Base-by-base conservation (phyloP, 2,329 filamentous ascomycete species). In the Talaromyces sp. region DNA sequence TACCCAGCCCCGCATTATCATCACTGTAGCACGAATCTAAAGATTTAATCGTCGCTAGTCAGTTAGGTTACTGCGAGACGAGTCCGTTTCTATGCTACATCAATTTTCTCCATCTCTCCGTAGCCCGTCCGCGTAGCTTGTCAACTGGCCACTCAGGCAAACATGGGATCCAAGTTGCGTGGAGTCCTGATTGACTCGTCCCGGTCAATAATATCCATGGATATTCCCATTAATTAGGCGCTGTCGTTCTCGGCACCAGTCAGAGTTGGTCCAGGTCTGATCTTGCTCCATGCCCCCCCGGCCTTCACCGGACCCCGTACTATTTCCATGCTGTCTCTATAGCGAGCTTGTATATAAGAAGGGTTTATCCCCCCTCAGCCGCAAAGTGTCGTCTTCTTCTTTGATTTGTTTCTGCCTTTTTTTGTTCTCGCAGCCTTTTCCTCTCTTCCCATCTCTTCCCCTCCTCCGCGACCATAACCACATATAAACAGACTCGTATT, bases 101-200 rank as follows among this genome's bases (percentile, higher is more conserved):
- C 13, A 31, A 33, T 33, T 52, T 52, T 52, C 48, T 56, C 52
- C 52, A 56, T 56, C 33, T 56, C 52, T 56, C 52, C 52, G 33
- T 56, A 54, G 27, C 16, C 31, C 11, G n/a, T 31, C 52, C 52
- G 10, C 9, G 35, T 37, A 37, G 5, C 50, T 14, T 56, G 10
- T 37, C 33, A 35, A 31, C 48, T 19, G 22, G 45, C 45, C 45
- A 48, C 45, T 48, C 19, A 48, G n/a, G 16, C 48, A 39, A 22
- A 24, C 8, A 39, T 14, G 50, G 31, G 31, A 56, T 24, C 50
- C 37, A 3, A 56, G 31, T 31, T 35, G 33, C 50, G 50, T 35
- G 13, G 24, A 31, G 45, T 50, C n/a, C 22, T 14, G 47, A 27
- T 50, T 31, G 24, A 31, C 22, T 31, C 13, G 24, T 52, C n/a